Evolutionary conservation across 306 rosid species (phyloP).

Genomic region (Delonix regia): DNA sequence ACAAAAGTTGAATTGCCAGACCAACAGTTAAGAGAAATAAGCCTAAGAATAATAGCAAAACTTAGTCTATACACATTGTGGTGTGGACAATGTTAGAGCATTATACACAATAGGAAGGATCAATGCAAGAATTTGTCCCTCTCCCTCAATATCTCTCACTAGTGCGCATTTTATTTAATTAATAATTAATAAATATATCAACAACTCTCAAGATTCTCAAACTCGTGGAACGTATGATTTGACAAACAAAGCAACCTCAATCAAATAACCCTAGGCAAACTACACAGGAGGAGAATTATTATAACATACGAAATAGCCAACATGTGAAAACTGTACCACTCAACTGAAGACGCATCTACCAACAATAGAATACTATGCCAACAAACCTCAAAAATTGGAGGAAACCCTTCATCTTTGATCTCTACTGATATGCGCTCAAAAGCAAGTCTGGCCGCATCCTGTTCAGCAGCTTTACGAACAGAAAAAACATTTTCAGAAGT

Average conservation of each 20-base stretch:
- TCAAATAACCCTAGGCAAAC: background rate
- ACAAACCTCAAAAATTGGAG: conserved; percentile 50
- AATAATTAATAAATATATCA: background rate
- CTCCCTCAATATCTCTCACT: background rate
- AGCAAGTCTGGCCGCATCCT: conserved; percentile 57
- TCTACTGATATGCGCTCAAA: conserved; percentile 26
- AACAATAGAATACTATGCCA: background rate
- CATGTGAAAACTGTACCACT: background rate
- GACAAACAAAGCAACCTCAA: background rate
- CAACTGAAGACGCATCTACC: background rate
- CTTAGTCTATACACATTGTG: background rate
- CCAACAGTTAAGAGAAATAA: background rate
- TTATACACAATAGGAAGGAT: background rate
- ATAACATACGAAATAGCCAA: background rate
- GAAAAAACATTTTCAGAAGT: conserved; percentile 40
- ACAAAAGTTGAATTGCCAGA: background rate
- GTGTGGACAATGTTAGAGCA: background rate
- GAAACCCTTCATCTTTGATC: conserved; percentile 38
- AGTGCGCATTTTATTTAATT: background rate
- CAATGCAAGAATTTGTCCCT: background rate
- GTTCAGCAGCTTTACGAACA: conserved; percentile 52
- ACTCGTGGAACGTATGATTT: background rate
- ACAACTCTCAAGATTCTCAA: background rate
- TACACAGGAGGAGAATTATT: background rate
- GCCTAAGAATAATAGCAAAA: conserved; percentile 3